These are phyloP conservation scores for Sordariomycetes sp. DNA, from an alignment of 2,329 filamentous ascomycete genomes.

Conservation along the genomic window DNA sequence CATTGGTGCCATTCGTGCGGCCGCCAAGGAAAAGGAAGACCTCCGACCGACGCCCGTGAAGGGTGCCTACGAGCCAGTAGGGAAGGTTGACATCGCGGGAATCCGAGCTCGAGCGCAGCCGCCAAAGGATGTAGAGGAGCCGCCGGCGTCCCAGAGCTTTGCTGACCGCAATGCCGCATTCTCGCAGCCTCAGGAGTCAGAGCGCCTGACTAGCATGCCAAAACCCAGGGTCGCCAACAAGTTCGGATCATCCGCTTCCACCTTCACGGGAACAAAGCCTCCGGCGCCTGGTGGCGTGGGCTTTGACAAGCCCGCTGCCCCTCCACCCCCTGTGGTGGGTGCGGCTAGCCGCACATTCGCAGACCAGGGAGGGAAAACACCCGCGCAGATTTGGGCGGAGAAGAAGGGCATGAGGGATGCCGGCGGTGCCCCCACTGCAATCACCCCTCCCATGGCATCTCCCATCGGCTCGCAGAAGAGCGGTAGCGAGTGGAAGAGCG, in stretches of 20 bases:
- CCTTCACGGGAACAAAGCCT: slow-evolving; percentile 82
- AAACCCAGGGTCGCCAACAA: slow-evolving; percentile 94
- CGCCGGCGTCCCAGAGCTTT: slow-evolving; percentile 45
- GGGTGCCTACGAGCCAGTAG: slow-evolving; percentile 87
- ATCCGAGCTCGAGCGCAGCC: slow-evolving; percentile 72
- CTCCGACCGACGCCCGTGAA: slow-evolving; percentile 79
- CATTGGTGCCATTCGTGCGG: slow-evolving; percentile 78
- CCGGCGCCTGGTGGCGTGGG: slow-evolving; percentile 63
- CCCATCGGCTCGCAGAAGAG: slow-evolving; percentile 59
- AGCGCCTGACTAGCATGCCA: slow-evolving; percentile 75
- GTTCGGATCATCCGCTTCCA: slow-evolving; percentile 55
- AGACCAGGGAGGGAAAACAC: slow-evolving; percentile 89
- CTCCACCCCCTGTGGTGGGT: slow-evolving; percentile 53
- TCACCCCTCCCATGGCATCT: slow-evolving; percentile 30
- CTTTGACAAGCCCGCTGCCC: slow-evolving; percentile 46
- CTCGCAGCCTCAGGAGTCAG: slow-evolving; percentile 47
- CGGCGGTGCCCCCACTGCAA: slow-evolving; percentile 23
- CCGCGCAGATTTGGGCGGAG: slow-evolving; percentile 94
- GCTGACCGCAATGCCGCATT: slow-evolving; percentile 72
- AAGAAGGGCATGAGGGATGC: slow-evolving; percentile 79
- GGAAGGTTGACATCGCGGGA: slow-evolving; percentile 93
- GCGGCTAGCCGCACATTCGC: slow-evolving; percentile 87
- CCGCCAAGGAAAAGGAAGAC: slow-evolving; percentile 58
- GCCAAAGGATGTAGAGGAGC: slow-evolving; percentile 23
- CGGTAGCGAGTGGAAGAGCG: slow-evolving; percentile 76